Percentiles rank a stretch among this genome's conserved stretches.
Evolutionary conservation across 2,329 filamentous ascomycete genomes (phyloP).

Genomic region (Trichothecium sympodiale): DNA sequence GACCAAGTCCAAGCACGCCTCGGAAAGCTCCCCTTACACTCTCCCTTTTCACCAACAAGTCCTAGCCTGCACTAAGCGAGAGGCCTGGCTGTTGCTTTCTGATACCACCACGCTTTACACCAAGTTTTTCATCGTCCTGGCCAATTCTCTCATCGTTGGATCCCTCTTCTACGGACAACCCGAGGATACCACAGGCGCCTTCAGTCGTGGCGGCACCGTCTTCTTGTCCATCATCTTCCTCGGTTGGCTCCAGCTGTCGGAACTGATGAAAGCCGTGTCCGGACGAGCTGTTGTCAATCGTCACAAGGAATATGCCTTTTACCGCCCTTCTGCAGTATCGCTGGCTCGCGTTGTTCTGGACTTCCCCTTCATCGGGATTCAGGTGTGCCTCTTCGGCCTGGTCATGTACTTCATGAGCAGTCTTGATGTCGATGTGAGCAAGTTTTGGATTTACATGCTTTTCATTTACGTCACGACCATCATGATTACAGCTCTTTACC

Average conservation of each 20-base stretch:
- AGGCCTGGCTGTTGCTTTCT: constrained; percentile 53
- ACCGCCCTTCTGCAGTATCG: constrained; percentile 41
- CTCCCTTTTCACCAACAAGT: constrained; percentile 66
- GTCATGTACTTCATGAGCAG: constrained; percentile 68
- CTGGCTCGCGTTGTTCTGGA: constrained; percentile 45
- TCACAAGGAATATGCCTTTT: constrained; percentile 38
- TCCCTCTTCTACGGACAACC: constrained; percentile 65
- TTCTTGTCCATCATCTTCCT: constrained; percentile 42
- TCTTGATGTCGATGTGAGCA: constrained; percentile 50
- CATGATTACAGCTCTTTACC: constrained; percentile 43
- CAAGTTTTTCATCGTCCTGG: constrained; percentile 68
- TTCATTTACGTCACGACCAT: constrained; percentile 47
- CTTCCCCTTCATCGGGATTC: constrained; percentile 47
- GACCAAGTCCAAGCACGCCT: constrained; percentile 42
- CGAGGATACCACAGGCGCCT: constrained; percentile 50
- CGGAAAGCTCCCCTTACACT: constrained; percentile 45
- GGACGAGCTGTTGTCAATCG: constrained; percentile 49
- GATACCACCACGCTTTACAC: constrained; percentile 67
- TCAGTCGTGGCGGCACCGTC: constrained; percentile 32
- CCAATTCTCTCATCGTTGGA: constrained; percentile 63
- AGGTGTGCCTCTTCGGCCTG: constrained; percentile 57
- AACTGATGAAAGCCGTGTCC: constrained; percentile 66
- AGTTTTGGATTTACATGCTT: constrained; percentile 56
- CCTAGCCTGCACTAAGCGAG: constrained; percentile 54
- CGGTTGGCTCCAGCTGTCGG: constrained; percentile 60